Evolutionary conservation across 2,329 filamentous ascomycete species (phyloP).

Genomic region (Claviceps arundinis): DNA sequence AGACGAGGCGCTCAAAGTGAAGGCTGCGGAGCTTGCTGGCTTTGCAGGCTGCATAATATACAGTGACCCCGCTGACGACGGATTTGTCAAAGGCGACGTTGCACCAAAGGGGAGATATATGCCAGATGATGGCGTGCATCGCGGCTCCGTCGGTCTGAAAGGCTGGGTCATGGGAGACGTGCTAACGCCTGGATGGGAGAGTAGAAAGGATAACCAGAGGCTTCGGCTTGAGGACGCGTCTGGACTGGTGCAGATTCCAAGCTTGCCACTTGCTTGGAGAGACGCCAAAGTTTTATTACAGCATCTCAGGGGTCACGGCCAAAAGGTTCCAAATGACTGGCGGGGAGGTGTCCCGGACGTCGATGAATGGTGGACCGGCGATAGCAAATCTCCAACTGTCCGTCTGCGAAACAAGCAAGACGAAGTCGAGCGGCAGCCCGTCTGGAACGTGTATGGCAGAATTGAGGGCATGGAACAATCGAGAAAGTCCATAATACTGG

Average conservation of each 20-base stretch:
- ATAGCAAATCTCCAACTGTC: slow-evolving; percentile 60
- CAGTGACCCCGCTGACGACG: slow-evolving; percentile 77
- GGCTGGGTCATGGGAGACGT: slow-evolving; percentile 81
- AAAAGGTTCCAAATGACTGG: slow-evolving; percentile 58
- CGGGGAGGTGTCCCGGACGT: slow-evolving; percentile 63
- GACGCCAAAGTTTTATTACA: slow-evolving; percentile 73
- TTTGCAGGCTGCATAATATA: slow-evolving; percentile 84
- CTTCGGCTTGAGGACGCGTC: slow-evolving; percentile 56
- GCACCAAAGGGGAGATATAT: slow-evolving; percentile 70
- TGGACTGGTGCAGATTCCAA: slow-evolving; percentile 73
- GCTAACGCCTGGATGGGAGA: slow-evolving; percentile 79
- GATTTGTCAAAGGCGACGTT: slow-evolving; percentile 57
- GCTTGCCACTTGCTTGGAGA: slow-evolving; percentile 77
- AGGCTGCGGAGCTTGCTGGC: slow-evolving; percentile 75
- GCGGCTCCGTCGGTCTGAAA: slow-evolving; percentile 67
- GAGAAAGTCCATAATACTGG: slow-evolving; percentile 75
- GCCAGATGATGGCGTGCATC: slow-evolving; percentile 69
- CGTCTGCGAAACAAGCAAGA: slow-evolving; percentile 79
- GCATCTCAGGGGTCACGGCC: slow-evolving; percentile 61
- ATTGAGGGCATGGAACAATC: slow-evolving; percentile 75
- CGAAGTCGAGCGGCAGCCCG: slow-evolving; percentile 65
- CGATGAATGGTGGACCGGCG: slow-evolving; percentile 73
- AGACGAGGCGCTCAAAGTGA: slow-evolving; percentile 71
- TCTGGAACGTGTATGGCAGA: slow-evolving; percentile 83
- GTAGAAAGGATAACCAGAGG: slow-evolving; percentile 50